These are phyloP conservation scores for Cercophora samala DNA, from an alignment of 495 filamentous ascomycete genomes.

Conservation along the genomic window DNA sequence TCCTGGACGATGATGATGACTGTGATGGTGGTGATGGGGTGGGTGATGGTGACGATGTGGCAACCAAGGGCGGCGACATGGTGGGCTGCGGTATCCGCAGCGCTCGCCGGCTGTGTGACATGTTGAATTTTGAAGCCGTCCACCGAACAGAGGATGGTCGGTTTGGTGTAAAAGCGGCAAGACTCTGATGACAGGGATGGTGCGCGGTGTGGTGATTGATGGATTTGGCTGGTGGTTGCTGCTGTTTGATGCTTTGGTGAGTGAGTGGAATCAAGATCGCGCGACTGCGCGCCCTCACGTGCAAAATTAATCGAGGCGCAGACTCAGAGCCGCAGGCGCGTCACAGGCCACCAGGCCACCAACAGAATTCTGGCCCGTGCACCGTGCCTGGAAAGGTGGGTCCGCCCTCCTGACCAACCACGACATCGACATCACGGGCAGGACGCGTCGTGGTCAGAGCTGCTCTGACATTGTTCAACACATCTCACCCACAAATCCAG, in stretches of 20 bases:
- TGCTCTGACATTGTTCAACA: too few species aligned
- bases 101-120: not conserved
- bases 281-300: not conserved
- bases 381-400: not conserved
- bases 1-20: conserved; percentile 1
- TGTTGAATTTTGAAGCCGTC: not conserved
- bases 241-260: not conserved
- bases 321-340: not conserved
- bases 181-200: conserved; percentile 3
- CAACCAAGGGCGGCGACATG: not conserved
- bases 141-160: not conserved
- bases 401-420: not conserved
- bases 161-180: not conserved
- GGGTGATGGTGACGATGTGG: not conserved
- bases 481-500: too few species aligned
- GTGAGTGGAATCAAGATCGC: not conserved
- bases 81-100: not conserved
- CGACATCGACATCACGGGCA: not conserved
- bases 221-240: not conserved
- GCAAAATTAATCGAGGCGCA: not conserved
- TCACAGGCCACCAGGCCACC: not conserved
- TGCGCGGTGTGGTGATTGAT: conserved; percentile 3
- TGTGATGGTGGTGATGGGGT: not conserved
- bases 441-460: not conserved
- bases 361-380: not conserved